These are phyloP conservation scores for Rhodotorula sp. DNA, from an alignment of 1,284 basidiomycete species.

Conservation along the genomic window DNA sequence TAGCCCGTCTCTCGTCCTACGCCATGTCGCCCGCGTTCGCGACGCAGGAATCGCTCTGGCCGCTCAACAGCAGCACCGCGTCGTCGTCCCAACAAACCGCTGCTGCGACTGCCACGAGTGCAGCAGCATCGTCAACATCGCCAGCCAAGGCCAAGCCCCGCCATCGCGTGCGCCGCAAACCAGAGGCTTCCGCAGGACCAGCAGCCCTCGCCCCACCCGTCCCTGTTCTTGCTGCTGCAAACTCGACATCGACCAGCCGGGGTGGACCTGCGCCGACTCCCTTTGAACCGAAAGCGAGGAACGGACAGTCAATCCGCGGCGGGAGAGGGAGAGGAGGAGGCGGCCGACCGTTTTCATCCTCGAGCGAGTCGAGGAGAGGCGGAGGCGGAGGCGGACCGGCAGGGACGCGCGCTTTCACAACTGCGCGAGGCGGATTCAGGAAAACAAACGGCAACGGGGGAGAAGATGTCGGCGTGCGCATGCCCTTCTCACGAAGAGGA, in stretches of 20 bases:
- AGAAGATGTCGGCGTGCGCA: neutral
- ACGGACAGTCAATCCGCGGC: neutral
- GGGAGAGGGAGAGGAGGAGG: neutral
- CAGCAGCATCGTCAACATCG: neutral
- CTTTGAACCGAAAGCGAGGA: neutral
- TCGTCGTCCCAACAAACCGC: neutral
- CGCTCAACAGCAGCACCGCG: neutral
- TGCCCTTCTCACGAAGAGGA: neutral
- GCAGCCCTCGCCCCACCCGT: neutral
- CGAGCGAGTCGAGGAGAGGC: neutral
- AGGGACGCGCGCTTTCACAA: no score
- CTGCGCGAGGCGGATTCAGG: no score
- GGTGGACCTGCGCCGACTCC: neutral
- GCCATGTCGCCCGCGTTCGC: constrained; percentile 1
- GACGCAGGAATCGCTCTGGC: constrained; percentile 4
- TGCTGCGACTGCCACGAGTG: neutral
- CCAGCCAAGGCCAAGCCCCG: neutral
- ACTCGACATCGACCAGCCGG: neutral
- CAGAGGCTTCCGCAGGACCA: neutral
- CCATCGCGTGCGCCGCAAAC: neutral
- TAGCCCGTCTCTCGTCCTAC: neutral
- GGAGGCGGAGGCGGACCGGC: neutral
- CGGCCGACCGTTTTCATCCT: neutral
- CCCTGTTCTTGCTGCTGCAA: neutral
- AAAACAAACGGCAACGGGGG: neutral